These are phyloP conservation scores for Lumnitzera littorea DNA, from an alignment of 345 rosid genomes.

Conservation along the genomic window DNA sequence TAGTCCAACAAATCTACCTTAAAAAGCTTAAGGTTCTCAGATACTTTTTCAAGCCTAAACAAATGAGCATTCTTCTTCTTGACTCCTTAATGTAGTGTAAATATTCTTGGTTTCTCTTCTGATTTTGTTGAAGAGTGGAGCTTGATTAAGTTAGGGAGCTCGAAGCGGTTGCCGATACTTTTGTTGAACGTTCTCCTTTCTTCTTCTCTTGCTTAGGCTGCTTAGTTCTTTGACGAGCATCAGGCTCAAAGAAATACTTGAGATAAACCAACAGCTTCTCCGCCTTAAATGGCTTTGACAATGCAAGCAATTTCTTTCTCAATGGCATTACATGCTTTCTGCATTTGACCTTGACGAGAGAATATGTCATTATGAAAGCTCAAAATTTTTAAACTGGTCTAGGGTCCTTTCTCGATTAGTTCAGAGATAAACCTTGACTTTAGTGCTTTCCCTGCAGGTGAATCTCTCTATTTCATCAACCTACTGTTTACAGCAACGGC, in stretches of 20 bases:
- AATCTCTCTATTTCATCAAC: constrained; percentile 64
- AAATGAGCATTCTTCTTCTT: too few species aligned
- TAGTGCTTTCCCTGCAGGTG: constrained; percentile 72
- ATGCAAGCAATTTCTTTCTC: constrained; percentile 50
- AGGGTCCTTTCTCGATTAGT: constrained; percentile 48
- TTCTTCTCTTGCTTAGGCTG: constrained; percentile 80
- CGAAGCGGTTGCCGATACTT: constrained; percentile 7
- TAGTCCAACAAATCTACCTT: too few species aligned
- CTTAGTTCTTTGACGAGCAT: constrained; percentile 57
- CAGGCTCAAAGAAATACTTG: constrained; percentile 71
- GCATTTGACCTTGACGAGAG: constrained; percentile 66
- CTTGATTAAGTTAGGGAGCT: too few species aligned
- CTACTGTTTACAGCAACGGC: constrained; percentile 94
- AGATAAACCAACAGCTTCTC: constrained; percentile 44
- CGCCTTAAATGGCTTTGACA: constrained; percentile 52
- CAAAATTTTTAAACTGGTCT: constrained; percentile 50
- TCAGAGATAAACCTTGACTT: constrained; percentile 77
- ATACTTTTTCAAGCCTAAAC: too few species aligned
- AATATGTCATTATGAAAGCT: constrained; percentile 84
- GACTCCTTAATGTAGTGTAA: too few species aligned
- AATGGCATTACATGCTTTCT: constrained; percentile 70
- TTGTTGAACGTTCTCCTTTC: constrained; percentile 22
- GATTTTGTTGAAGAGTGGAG: too few species aligned
- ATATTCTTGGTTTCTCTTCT: too few species aligned
- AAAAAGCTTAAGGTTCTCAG: too few species aligned